A percentile compares a stretch with the other conserved stretches of the same genome.
Conservation (phyloP, 106 monocot species). For the Hemerocallis citrina region DNA sequence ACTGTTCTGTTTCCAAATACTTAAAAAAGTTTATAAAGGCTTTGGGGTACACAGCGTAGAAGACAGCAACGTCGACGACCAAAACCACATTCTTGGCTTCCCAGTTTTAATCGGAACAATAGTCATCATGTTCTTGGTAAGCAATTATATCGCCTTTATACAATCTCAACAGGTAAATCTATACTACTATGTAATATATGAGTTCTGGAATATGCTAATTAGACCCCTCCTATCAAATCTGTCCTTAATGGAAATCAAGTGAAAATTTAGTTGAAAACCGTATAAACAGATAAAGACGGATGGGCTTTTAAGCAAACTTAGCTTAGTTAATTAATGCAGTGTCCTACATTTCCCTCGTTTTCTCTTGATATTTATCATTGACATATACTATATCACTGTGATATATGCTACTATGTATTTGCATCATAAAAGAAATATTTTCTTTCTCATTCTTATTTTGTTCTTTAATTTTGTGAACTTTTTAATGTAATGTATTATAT, state of each 20-base stretch:
- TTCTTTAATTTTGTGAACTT: neutral
- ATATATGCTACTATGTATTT: too few relatives aligned
- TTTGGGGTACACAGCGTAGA: neutral
- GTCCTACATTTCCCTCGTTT: too few relatives aligned
- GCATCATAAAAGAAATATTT: too few relatives aligned
- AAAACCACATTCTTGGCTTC: slow-evolving; percentile 28
- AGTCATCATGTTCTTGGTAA: slow-evolving; percentile 33
- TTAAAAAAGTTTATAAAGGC: slow-evolving; percentile 17
- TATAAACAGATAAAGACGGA: neutral
- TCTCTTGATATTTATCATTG: too few relatives aligned
- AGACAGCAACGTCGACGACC: neutral
- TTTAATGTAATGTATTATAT: neutral
- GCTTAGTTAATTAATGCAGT: too few relatives aligned
- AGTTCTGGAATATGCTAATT: too few relatives aligned
- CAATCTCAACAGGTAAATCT: too few relatives aligned
- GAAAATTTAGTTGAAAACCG: neutral
- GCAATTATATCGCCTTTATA: neutral
- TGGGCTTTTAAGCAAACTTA: too few relatives aligned
- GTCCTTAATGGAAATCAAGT: too few relatives aligned
- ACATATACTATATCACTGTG: too few relatives aligned
- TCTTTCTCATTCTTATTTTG: neutral
- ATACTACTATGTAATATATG: too few relatives aligned
- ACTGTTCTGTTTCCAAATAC: slow-evolving; percentile 42
- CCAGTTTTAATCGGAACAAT: slow-evolving; percentile 37
- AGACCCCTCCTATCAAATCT: too few relatives aligned